Percentiles rank a stretch among this genome's conserved stretches.
Evolutionary conservation across 1,284 basidiomycete genomes (phyloP).

Genomic region (Cryptococcus hybrid): DNA sequence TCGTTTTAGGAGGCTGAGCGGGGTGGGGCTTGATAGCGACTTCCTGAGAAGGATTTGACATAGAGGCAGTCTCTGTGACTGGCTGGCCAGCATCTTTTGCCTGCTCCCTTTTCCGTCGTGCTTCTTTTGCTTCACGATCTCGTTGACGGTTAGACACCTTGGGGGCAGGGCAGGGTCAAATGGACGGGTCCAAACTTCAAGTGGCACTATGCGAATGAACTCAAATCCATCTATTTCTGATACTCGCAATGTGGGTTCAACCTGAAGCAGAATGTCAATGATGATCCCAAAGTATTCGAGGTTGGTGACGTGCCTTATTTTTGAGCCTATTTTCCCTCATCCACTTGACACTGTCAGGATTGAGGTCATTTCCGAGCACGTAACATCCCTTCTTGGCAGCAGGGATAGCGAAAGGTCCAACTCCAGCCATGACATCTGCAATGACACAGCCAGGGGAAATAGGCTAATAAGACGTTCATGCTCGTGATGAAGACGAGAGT

Average conservation of each 20-base stretch:
- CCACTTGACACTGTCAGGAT: conserved; percentile 81
- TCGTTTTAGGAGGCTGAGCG: conserved; percentile 49
- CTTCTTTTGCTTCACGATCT: conserved; percentile 24
- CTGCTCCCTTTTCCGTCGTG: conserved; percentile 16
- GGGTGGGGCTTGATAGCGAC: not conserved
- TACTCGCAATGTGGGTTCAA: conserved; percentile 63
- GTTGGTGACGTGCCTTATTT: conserved; percentile 61
- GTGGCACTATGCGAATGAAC: conserved; percentile 67
- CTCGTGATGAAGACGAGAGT: conserved; percentile 88
- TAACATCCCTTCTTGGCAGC: conserved; percentile 85
- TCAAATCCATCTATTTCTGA: conserved; percentile 79
- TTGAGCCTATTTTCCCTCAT: conserved; percentile 67
- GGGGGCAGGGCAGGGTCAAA: not conserved
- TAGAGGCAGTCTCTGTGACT: not conserved
- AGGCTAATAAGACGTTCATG: conserved; percentile 78
- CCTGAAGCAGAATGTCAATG: conserved; percentile 53
- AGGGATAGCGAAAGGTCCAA: conserved; percentile 94
- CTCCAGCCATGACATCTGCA: conserved; percentile 94
- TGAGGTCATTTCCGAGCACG: conserved; percentile 91
- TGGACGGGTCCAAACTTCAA: conserved; percentile 54
- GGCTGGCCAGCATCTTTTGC: not conserved
- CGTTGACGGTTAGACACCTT: conserved; percentile 5
- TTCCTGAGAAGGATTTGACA: conserved; percentile 3
- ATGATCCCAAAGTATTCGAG: not conserved
- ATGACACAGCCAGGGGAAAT: conserved; percentile 69